Evolutionary conservation across 768 basidiomycete genomes (phyloP).

Genomic region (Amanita pseudoporphyria): DNA sequence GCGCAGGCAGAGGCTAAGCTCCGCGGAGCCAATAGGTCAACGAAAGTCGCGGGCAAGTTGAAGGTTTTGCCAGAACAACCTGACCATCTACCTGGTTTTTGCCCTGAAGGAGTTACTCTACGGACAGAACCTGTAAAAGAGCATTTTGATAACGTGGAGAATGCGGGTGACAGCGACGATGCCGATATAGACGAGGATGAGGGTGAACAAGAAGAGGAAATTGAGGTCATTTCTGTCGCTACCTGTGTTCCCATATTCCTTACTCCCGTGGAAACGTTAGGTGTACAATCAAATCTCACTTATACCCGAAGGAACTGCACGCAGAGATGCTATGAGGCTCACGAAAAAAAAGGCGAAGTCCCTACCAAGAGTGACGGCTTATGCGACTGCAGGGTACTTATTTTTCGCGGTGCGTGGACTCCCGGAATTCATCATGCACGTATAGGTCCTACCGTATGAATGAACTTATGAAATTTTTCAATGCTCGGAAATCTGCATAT

Average conservation of each 20-base stretch:
- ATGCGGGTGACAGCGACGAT: conserved; percentile 60
- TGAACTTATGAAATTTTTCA: conserved; percentile 84
- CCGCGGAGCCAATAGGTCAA: conserved; percentile 69
- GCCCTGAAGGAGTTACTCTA: conserved; percentile 15
- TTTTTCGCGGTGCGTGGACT: neutral
- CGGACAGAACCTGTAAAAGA: conserved; percentile 23
- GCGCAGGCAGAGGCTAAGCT: conserved; percentile 37
- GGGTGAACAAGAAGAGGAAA: conserved; percentile 47
- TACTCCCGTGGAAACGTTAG: conserved; percentile 25
- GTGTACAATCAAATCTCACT: conserved; percentile 92
- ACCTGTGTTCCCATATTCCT: neutral
- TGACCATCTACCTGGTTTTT: conserved; percentile 34
- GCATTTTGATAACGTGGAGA: conserved; percentile 37
- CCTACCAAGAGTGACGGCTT: conserved; percentile 89
- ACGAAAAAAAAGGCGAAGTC: conserved; percentile 95
- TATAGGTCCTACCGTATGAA: conserved; percentile 80
- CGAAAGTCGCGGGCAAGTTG: conserved; percentile 77
- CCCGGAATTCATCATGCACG: neutral
- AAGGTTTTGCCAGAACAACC: conserved; percentile 86
- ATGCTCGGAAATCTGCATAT: conserved; percentile 73
- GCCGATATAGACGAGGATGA: conserved; percentile 57
- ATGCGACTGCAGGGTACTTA: conserved; percentile 82
- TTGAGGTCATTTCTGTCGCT: conserved; percentile 35
- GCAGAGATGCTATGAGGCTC: conserved; percentile 78
- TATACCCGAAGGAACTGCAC: conserved; percentile 90